Base-by-base conservation (phyloP, 345 rosid species). In the Gossypium arboreum region DNA sequence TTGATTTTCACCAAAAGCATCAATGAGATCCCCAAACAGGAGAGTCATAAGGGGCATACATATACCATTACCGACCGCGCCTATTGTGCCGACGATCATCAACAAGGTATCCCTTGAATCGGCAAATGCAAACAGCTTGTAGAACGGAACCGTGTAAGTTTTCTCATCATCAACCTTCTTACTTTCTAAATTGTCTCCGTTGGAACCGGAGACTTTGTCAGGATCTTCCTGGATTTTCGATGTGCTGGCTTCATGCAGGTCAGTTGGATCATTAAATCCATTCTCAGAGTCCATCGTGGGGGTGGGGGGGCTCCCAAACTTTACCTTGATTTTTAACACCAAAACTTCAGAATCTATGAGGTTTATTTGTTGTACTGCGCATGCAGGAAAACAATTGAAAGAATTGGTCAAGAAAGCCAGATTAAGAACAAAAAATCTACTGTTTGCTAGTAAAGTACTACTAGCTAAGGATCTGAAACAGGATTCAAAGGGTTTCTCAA, bases 91-190 rank as follows among this genome's bases (percentile, higher is more conserved):
- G 1, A 80, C 54, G 41, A 86, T 66, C 92, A 89, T 92, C 73
- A 93, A 77, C 12, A 87, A 18, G 47, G 68, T 72, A 79, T 93
- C 93, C 8, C 72, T 62, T 0, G 86, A 64, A 73, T 88, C 93
- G 12, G 93, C 94, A 74, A 91, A 89, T 1, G 91, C 84, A 81
- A 92, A 91, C 56, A 92, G 85, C 82, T 86, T 88, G 77, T 76
- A 75, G 75, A 78, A 77, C 12, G 83, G 80, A 17, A 82, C 82
- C 7, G 71, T 76, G 66, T 81, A 76, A 0, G 74, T 74, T 59
- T 52, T 81, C 69, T 80, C 76, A 50, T 80, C 76, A 50, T 88
- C 78, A 16, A 79, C 86, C 71, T 88, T 84, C 43, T 57, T 72
- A 80, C 86, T 82, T 29, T 71, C 77, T 2, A 59, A 71, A 22